Conservation (phyloP, 805 yeast genomes). For the Groenewaldozyma salmanticensis region DNA sequence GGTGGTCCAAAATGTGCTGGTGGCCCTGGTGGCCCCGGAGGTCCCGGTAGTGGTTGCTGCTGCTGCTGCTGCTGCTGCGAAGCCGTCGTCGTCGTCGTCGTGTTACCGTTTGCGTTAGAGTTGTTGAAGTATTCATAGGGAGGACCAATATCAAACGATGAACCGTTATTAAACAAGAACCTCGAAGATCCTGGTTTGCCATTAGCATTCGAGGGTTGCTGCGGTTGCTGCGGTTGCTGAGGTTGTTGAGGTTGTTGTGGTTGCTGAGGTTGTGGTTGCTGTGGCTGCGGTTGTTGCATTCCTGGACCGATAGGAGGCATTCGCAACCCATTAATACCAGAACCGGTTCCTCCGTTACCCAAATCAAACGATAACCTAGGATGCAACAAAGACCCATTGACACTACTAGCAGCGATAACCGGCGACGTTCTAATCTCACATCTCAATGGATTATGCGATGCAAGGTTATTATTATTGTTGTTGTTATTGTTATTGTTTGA, state of each 20-base stretch:
- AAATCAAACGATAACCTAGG: too few species aligned
- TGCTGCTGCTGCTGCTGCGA: slow-evolving; percentile 4
- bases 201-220: background rate
- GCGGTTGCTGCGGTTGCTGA: background rate
- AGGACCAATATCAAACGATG: background rate
- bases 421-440: too few species aligned
- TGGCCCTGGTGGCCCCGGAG: background rate
- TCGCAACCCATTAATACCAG: too few species aligned
- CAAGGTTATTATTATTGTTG: too few species aligned
- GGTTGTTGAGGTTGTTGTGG: background rate
- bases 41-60: background rate
- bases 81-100: background rate
- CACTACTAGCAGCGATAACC: too few species aligned
- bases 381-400: too few species aligned
- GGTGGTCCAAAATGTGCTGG: slow-evolving; percentile 1
- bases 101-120: too few species aligned
- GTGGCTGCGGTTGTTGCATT: too few species aligned
- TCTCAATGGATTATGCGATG: background rate
- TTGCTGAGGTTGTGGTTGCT: background rate
- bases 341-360: too few species aligned
- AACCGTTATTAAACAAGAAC: background rate
- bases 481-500: too few species aligned
- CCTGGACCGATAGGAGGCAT: too few species aligned
- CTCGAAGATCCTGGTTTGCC: background rate
- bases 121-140: background rate